A percentile compares a stretch with the other conserved stretches of the same genome.
phyloP scores from a whole-genome alignment of 805 yeast species.

The Brettanomyces anomalus region DNA sequence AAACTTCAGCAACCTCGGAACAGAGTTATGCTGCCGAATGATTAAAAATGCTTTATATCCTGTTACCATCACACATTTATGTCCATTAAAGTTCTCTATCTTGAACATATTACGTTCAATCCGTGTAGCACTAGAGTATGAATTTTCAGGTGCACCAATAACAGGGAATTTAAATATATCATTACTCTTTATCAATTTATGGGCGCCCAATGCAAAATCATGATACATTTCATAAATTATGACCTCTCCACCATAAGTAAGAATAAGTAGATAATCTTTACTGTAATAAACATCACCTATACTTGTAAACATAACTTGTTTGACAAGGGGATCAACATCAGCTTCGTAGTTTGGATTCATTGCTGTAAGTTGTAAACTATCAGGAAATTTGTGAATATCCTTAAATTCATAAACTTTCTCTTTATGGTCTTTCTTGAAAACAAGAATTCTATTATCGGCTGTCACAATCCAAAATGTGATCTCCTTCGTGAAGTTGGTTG shows the following conservation, averaged over 20 bases:
- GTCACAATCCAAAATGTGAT: constrained; percentile 58
- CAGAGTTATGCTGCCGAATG: constrained; percentile 52
- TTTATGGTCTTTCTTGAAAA: constrained; percentile 47
- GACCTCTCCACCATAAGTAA: constrained; percentile 79
- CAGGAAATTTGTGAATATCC: constrained; percentile 38
- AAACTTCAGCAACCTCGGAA: constrained; percentile 59
- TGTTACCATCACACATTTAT: constrained; percentile 55
- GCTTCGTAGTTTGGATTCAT: constrained; percentile 41
- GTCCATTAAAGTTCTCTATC: constrained; percentile 48
- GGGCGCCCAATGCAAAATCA: constrained; percentile 30
- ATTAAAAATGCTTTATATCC: constrained; percentile 68
- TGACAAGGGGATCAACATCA: constrained; percentile 65
- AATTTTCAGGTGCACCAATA: constrained; percentile 77
- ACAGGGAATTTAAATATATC: constrained; percentile 35
- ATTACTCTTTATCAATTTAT: constrained; percentile 33
- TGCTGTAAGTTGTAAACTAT: constrained; percentile 31
- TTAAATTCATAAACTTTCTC: constrained; percentile 46
- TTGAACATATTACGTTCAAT: constrained; percentile 62
- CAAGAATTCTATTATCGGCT: constrained; percentile 66
- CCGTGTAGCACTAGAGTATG: constrained; percentile 57
- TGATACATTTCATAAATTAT: constrained; percentile 52
- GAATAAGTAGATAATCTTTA: constrained; percentile 57
- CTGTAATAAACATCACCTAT: constrained; percentile 49
- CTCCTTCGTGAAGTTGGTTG: constrained; percentile 15
- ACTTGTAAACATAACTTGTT: constrained; percentile 54